These are phyloP conservation scores for Grifola frondosa DNA, from an alignment of 1,284 basidiomycete species.

Conservation along the genomic window DNA sequence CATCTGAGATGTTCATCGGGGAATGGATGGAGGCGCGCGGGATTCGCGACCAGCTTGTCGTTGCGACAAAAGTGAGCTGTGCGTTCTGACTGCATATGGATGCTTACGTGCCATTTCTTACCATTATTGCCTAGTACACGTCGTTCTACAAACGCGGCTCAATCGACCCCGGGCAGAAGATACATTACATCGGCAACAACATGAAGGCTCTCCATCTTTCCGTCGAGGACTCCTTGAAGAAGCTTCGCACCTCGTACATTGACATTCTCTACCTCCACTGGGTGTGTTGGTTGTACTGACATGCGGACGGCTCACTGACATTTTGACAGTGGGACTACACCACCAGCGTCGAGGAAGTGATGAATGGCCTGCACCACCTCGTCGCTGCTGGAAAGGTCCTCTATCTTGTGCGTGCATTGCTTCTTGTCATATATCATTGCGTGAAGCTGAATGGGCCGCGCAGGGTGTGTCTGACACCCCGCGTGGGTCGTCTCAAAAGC, in stretches of 20 bases:
- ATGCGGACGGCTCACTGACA: not conserved
- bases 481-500: slow-evolving; percentile 31
- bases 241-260: slow-evolving; percentile 45
- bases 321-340: slow-evolving; percentile 39
- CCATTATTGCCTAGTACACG: slow-evolving; percentile 36
- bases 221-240: slow-evolving; percentile 41
- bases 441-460: not conserved
- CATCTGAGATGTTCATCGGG: slow-evolving; percentile 37
- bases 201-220: slow-evolving; percentile 34
- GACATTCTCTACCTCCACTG: slow-evolving; percentile 44
- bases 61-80: slow-evolving; percentile 39
- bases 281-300: slow-evolving; percentile 33
- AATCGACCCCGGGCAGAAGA: slow-evolving; percentile 23
- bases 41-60: slow-evolving; percentile 43
- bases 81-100: not conserved
- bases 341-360: slow-evolving; percentile 46
- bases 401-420: slow-evolving; percentile 39
- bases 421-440: slow-evolving; percentile 42
- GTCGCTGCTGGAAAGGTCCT: slow-evolving; percentile 43
- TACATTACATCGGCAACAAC: slow-evolving; percentile 38
- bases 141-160: slow-evolving; percentile 29
- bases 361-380: slow-evolving; percentile 46
- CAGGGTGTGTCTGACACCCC: slow-evolving; percentile 32
- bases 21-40: slow-evolving; percentile 45
- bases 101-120: not conserved